Evolutionary conservation across 192 early-diverging fungal genomes (phyloP), one percentile per base, ranked within the genome.

Genomic region (Geranomyces michiganensis): DNA sequence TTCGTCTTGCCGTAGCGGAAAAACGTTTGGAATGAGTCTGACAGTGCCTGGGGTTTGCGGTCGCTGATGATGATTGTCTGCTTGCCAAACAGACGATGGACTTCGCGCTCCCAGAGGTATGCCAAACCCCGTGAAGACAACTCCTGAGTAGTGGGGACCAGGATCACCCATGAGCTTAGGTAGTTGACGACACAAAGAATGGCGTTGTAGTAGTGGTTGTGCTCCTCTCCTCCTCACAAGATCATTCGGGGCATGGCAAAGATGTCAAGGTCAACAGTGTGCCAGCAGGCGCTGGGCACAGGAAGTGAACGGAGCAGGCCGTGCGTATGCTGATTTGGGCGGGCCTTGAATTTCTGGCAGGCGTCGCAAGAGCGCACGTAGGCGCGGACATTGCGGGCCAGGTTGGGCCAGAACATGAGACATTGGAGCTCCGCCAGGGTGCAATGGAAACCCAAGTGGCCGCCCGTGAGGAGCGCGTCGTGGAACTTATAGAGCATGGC

Each of bases 11-110:
- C 26, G 21, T 29, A 15, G 14, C 15, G 12, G 10, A 15, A 2
- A 9, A 71, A 32, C 27, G 4, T 26, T 24, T 61, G 21, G 15
- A 21, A 71, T 24, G 62, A 62, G 15, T 71, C 69, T 6, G 69
- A 8, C 2, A 62, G 44, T 13, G 15, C n/a, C 1, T 46, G 58
- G 41, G 69, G 22, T 10, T 71, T 59, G 6, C 61, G 17, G 47
- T 62, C 56, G 10, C 59, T 17, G 7, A 71, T 27, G 26, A 71
- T 47, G 26, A 63, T 26, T 32, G 15, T 63, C 17, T 58, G 60
- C 19, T 15, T 24, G 3, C 69, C 69, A 15, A 24, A n/a, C 43
- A 26, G 41, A 45, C 32, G 10, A 27, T 26, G n/a, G 17, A 71
- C 30, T 13, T 51, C 10, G 14, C 24, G 24, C 27, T 45, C 8